Base-by-base conservation (phyloP, 129 eudicot species). In the Flaveria trinervia region DNA sequence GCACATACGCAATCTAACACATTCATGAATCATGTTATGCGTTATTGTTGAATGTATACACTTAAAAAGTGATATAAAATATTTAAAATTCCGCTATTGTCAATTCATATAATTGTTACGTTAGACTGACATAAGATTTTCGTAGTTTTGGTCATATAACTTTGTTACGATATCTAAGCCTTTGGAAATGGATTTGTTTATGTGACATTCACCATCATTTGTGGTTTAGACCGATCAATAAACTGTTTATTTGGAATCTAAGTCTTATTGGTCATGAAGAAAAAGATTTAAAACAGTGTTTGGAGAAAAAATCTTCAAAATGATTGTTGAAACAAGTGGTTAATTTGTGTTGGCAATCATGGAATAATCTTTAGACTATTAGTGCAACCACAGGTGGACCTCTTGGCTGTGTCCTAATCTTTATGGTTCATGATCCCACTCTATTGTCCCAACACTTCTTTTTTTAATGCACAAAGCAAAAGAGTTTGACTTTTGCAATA, bases 311-410 rank as follows among this genome's bases (percentile, higher is more conserved):
- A 59, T 15, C 26, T 70, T 79, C 6, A 49, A 49, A 51, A 62
- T 79, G 74, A 79, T 72, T 79, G 60, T 23, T 43, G 59, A 79
- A 64, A 62, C 18, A 69, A 79, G 60, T 71, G 64, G 46, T 11
- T 18, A 52, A 52, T 52, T 52, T 45, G 25, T 46, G 7, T 48
- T 60, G 15, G 5, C 61, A 71, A 72, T 82, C 79, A 77, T 71
- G 76, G 75, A 30, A 62, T 26, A 67, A 48, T 66, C 72, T 83
- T 44, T 72, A 71, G 43, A 54, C 6, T 28, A 43, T 65, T 33
- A 79, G 81, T 83, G 86, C 80, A 74, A 78, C 72, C 70, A 69
- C 17, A 74, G 48, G 81, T 79, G 86, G 83, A 83, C 74, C 77
- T 79, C 70, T 79, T 73, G 48, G 51, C 36, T 30, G 43, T 83